Percentiles rank a stretch among this genome's conserved stretches.
Evolutionary conservation across 148 eudicot species (phyloP).

Genomic region (Chenopodium berlandieri): DNA sequence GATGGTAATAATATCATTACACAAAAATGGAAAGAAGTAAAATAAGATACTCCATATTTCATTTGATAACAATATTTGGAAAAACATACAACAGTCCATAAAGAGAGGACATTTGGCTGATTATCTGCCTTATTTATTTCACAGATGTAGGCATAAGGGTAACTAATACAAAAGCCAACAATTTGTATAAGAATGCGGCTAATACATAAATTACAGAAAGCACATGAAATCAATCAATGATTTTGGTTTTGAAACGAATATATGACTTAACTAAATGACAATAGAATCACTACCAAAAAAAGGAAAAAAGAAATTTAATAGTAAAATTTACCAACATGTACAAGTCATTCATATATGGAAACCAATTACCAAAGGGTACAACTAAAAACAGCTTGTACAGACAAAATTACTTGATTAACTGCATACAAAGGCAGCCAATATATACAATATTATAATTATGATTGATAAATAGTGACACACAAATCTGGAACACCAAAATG

Average conservation of each 20-base stretch:
- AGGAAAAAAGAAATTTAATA: neutral
- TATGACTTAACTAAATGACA: neutral
- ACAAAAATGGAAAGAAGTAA: neutral
- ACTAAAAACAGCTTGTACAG: neutral
- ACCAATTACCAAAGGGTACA: neutral
- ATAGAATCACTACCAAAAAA: neutral
- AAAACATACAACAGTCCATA: neutral
- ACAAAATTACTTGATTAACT: neutral
- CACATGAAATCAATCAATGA: neutral
- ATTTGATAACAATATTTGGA: neutral
- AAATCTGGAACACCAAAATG: neutral
- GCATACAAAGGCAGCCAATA: neutral
- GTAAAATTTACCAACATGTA: neutral
- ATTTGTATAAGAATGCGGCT: neutral
- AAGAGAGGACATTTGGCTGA: neutral
- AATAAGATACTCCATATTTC: too few species aligned
- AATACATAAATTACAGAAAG: neutral
- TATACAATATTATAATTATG: neutral
- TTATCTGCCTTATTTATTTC: too few species aligned
- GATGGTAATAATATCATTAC: neutral
- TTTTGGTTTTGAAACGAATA: neutral
- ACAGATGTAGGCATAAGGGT: neutral
- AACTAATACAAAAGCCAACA: neutral
- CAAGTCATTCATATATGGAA: neutral
- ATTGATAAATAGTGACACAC: neutral